These are phyloP conservation scores for Hymenoscyphus infarciens DNA, from an alignment of 2,329 filamentous ascomycete genomes.

Conservation along the genomic window DNA sequence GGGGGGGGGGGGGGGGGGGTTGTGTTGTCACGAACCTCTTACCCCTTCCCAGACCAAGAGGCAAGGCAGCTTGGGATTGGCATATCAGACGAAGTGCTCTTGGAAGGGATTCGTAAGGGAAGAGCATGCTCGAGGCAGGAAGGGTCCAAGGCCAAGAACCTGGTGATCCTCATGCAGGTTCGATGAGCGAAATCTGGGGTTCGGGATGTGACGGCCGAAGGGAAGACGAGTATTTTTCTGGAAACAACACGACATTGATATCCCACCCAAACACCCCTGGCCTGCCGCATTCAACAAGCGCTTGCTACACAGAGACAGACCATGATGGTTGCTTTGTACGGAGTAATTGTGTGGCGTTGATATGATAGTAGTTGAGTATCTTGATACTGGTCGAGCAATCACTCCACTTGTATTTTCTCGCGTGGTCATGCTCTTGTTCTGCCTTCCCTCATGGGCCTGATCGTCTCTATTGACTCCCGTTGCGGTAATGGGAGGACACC, in stretches of 20 bases:
- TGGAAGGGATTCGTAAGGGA: conserved; percentile 3
- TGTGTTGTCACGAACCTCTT: not conserved
- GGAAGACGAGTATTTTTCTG: conserved; percentile 12
- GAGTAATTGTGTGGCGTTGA: not conserved
- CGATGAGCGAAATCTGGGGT: conserved; percentile 30
- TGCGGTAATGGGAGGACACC: not conserved
- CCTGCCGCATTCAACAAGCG: conserved; percentile 7
- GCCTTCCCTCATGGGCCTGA: not conserved
- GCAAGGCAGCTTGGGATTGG: conserved; percentile 19
- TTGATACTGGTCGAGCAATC: not conserved
- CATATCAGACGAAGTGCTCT: conserved; percentile 30
- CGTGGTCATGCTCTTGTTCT: not conserved
- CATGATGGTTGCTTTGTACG: not conserved
- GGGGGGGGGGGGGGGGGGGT: too few relatives aligned
- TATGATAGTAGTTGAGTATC: not conserved
- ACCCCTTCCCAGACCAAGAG: not conserved
- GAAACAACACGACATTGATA: not conserved
- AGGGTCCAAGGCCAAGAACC: conserved; percentile 18
- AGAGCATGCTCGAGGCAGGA: conserved; percentile 5
- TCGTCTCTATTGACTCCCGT: not conserved
- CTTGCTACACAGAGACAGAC: conserved; percentile 6
- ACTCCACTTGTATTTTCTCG: not conserved
- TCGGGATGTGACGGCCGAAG: conserved; percentile 30
- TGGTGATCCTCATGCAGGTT: conserved; percentile 32
- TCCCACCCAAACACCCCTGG: not conserved